Evolutionary conservation across 164 flowering plant genomes (phyloP).

Genomic region (Umbellularia californica): DNA sequence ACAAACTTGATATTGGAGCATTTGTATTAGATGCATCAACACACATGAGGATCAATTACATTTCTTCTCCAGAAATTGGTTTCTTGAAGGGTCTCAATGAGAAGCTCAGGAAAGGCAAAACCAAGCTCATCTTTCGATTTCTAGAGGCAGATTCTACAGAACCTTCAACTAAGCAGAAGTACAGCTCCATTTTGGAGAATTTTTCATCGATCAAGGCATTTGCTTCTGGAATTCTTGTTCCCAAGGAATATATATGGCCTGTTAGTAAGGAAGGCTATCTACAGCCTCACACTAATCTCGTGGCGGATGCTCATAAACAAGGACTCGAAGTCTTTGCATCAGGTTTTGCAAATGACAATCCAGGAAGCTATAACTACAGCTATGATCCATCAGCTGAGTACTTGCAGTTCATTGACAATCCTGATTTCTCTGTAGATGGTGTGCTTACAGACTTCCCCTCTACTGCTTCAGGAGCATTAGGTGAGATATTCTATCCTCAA

Average conservation of each 20-base stretch:
- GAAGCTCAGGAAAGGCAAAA: constrained; percentile 28
- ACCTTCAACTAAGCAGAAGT: constrained; percentile 61
- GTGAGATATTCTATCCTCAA: constrained; percentile 30
- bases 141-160: constrained; percentile 39
- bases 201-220: constrained; percentile 52
- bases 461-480: constrained; percentile 75
- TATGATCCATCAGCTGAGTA: constrained; percentile 78
- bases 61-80: constrained; percentile 81
- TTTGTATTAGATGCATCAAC: constrained; percentile 26
- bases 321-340: constrained; percentile 79
- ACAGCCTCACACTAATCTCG: constrained; percentile 56
- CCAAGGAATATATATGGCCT: constrained; percentile 75
- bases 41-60: constrained; percentile 23
- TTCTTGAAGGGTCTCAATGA: constrained; percentile 53
- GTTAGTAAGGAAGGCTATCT: constrained; percentile 37
- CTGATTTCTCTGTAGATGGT: constrained; percentile 80
- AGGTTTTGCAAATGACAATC: constrained; percentile 71
- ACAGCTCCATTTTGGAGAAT: constrained; percentile 39
- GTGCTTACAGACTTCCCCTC: constrained; percentile 82
- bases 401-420: constrained; percentile 61
- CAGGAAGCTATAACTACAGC: constrained; percentile 67
- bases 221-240: constrained; percentile 82
- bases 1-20: constrained; percentile 26
- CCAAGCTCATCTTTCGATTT: constrained; percentile 62
- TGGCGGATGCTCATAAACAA: constrained; percentile 69